Conservation (phyloP, 345 rosid species). For the Theobroma cacao region DNA sequence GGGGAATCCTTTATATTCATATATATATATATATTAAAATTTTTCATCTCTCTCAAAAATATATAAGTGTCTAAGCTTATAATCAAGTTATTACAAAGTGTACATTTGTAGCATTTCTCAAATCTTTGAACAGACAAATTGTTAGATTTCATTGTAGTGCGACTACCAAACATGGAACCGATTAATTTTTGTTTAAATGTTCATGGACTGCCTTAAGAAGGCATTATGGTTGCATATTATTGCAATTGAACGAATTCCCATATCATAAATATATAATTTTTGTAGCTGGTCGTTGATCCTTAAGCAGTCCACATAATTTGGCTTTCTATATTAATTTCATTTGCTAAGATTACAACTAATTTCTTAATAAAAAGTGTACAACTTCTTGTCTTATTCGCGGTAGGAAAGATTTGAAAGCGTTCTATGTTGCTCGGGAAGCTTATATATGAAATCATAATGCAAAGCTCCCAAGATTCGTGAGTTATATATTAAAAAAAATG, state of each 20-base stretch:
- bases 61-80: too few species aligned
- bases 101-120: background rate
- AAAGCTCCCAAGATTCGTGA: background rate
- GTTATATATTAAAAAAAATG: background rate
- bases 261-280: background rate
- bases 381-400: background rate
- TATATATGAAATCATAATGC: background rate
- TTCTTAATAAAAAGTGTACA: background rate
- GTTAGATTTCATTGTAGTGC: slow-evolving; percentile 23
- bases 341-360: slow-evolving; percentile 6
- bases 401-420: background rate
- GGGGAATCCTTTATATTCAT: background rate
- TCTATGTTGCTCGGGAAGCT: background rate
- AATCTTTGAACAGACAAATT: slow-evolving; percentile 26
- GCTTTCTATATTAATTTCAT: background rate
- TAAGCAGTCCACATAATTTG: background rate
- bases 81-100: background rate
- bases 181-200: background rate
- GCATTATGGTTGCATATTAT: background rate
- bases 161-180: slow-evolving; percentile 12
- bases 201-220: background rate
- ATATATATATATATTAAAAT: too few species aligned
- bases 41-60: too few species aligned
- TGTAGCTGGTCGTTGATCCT: background rate
- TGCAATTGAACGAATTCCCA: background rate